Evolutionary conservation across 169 alveolate species (phyloP).

Genomic region (Cyclospora cayetanensis): DNA sequence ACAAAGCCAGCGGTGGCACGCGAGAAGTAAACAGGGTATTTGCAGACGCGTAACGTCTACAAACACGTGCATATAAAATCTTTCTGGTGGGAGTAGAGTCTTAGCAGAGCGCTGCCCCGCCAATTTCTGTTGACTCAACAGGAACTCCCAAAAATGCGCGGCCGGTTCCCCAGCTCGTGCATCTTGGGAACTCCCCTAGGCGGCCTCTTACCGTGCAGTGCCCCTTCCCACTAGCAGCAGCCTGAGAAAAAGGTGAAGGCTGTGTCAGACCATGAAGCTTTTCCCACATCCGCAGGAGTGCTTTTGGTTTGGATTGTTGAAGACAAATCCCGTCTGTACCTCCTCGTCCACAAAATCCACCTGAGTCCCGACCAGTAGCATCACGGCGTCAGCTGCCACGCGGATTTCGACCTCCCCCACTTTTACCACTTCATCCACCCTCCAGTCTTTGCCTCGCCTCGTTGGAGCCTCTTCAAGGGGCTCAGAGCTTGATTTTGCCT

Average conservation of each 20-base stretch:
- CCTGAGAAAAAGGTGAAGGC: not conserved
- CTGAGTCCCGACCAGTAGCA: constrained; percentile 72
- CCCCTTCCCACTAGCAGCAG: not conserved
- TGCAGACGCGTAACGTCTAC: no score
- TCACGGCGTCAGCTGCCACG: constrained; percentile 70
- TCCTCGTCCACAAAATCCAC: constrained; percentile 71
- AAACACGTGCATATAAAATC: no score
- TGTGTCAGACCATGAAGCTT: constrained; percentile 70
- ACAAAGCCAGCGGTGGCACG: not conserved
- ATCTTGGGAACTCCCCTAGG: not conserved
- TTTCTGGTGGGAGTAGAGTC: no score
- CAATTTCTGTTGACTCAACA: no score
- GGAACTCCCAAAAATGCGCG: no score
- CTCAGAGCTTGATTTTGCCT: not conserved
- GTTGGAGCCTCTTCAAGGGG: not conserved
- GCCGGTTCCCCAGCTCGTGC: no score
- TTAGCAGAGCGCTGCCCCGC: no score
- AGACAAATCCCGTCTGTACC: constrained; percentile 58
- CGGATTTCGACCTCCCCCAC: constrained; percentile 50
- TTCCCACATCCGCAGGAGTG: constrained; percentile 73
- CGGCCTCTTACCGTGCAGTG: not conserved
- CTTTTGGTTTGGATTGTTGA: constrained; percentile 70
- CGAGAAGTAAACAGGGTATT: not conserved
- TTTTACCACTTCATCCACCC: constrained; percentile 49
- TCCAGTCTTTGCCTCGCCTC: not conserved